Conservation (phyloP, 2,329 filamentous ascomycete genomes). For the Fusarium austroafricanum region DNA sequence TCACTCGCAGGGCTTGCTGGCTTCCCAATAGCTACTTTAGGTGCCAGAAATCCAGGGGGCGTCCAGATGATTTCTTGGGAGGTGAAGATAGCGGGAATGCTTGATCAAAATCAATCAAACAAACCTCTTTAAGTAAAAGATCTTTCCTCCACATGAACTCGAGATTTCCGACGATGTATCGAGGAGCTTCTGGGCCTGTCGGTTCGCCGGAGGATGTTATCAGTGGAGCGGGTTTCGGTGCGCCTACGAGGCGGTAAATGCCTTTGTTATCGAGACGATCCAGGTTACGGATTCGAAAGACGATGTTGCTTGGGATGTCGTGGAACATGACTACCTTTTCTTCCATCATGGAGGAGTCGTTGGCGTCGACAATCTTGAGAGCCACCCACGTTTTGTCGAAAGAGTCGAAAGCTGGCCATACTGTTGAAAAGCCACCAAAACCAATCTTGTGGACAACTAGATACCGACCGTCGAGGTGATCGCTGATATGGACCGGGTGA, state of each 20-base stretch:
- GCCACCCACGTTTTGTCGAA: not conserved
- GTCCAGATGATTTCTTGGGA: not conserved
- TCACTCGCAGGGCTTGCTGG: conserved; percentile 14
- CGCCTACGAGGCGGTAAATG: not conserved
- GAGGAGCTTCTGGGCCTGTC: not conserved
- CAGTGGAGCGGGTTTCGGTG: not conserved
- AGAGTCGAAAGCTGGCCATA: conserved; percentile 1
- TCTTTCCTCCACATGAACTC: not conserved
- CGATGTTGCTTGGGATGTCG: not conserved
- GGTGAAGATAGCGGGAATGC: not conserved
- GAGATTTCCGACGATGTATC: not conserved
- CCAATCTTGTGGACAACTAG: not conserved
- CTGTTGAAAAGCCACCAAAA: not conserved
- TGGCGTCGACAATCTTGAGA: conserved; percentile 3
- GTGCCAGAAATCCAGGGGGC: not conserved
- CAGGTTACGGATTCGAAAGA: not conserved
- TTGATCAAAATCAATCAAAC: conserved; percentile 6
- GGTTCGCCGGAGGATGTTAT: not conserved
- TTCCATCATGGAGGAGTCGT: not conserved
- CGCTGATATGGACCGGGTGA: not conserved
- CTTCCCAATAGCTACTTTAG: conserved; percentile 4
- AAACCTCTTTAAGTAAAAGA: not conserved
- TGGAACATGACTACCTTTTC: not conserved
- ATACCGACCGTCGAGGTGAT: rapidly evolving
- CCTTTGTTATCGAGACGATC: conserved; percentile 4